A percentile compares a stretch with the other conserved stretches of the same genome.
Conservation (phyloP, 306 rosid species). For the Sicyos baderoa region DNA sequence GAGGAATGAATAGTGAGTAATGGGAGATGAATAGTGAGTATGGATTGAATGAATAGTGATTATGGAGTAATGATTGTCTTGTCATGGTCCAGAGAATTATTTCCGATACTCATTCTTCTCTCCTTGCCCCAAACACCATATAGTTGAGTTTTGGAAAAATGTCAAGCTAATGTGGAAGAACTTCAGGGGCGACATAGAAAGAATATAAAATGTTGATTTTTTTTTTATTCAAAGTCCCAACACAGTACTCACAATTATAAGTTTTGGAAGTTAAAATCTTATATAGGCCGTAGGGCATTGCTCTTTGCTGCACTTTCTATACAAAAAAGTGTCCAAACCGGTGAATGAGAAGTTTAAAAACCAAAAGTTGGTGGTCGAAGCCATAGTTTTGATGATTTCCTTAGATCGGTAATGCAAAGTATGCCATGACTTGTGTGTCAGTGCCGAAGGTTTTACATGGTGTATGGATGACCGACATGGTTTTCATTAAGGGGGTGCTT, state of each 20-base stretch:
- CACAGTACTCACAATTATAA: background rate
- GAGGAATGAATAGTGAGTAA: too few relatives aligned
- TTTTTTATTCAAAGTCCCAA: background rate
- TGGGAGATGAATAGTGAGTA: too few relatives aligned
- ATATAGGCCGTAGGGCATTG: background rate
- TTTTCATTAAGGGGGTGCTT: background rate
- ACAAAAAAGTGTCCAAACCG: background rate
- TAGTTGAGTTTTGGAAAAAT: background rate
- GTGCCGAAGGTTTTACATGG: background rate
- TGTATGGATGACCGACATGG: background rate
- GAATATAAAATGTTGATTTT: background rate
- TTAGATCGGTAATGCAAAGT: too few relatives aligned
- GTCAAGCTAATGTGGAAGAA: background rate
- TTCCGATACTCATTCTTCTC: too few relatives aligned
- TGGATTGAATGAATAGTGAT: too few relatives aligned
- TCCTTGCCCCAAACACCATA: too few relatives aligned
- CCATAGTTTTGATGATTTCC: background rate
- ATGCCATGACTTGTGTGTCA: too few relatives aligned
- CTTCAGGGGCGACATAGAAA: background rate
- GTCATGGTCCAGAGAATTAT: too few relatives aligned
- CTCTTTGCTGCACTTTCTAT: background rate
- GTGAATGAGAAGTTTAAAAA: background rate
- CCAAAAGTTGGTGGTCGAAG: background rate
- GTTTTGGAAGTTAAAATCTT: background rate
- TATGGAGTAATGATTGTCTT: too few relatives aligned